Evolutionary conservation across 805 yeast genomes (phyloP).

Genomic region (Candida awuae): DNA sequence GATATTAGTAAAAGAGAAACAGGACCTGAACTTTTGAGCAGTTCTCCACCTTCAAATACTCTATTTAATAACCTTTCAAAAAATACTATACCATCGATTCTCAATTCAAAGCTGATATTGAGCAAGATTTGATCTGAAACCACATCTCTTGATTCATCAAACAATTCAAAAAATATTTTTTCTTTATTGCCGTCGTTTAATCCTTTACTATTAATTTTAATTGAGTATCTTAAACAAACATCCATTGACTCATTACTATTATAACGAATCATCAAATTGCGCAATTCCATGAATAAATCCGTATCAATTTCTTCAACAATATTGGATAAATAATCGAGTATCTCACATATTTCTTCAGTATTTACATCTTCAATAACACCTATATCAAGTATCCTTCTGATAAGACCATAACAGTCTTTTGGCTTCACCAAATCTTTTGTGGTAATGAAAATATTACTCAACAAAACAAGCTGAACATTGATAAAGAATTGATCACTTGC

Average conservation of each 20-base stretch:
- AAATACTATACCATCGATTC: not conserved
- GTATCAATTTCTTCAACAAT: not conserved
- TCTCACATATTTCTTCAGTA: constrained; percentile 1
- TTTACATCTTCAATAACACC: not conserved
- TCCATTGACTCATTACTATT: not conserved
- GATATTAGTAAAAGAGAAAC: constrained; percentile 8
- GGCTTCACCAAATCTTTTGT: not conserved
- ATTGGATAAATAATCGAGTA: constrained; percentile 1
- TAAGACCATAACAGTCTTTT: not conserved
- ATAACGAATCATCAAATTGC: not conserved
- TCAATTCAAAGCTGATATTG: constrained; percentile 8
- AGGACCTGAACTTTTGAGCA: constrained; percentile 1
- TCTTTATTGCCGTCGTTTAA: not conserved
- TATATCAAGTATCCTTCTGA: not conserved
- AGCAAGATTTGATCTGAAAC: constrained; percentile 10
- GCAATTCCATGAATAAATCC: not conserved
- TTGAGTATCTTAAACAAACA: not conserved
- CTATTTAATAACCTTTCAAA: not conserved
- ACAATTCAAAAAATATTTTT: constrained; percentile 2
- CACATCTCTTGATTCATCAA: not conserved
- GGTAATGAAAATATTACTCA: constrained; percentile 8
- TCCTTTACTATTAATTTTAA: not conserved
- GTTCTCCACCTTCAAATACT: not conserved
- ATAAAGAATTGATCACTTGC: not conserved
- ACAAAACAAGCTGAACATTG: not conserved